Percentiles rank a stretch among this genome's conserved stretches.
phyloP scores from a whole-genome alignment of 2,329 filamentous ascomycete genomes.

The Fusarium mundagurra region DNA sequence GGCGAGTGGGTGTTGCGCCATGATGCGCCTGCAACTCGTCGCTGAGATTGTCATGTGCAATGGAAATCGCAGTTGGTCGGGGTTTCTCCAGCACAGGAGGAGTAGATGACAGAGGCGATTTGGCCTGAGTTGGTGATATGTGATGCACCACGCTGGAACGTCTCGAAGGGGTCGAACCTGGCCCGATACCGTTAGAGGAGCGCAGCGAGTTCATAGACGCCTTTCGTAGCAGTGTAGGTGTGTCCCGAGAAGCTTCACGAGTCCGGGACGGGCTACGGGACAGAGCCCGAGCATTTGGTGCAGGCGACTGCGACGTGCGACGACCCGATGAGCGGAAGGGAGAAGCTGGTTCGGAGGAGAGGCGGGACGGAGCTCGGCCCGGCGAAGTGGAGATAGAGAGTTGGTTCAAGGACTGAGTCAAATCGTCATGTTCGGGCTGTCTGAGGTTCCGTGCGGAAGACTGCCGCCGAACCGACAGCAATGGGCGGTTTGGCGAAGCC shows the following conservation, averaged over 20 bases:
- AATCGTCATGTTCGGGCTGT: constrained; percentile 44
- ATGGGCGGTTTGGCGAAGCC: constrained; percentile 43
- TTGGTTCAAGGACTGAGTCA: constrained; percentile 56
- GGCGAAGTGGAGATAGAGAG: constrained; percentile 54
- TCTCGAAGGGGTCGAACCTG: constrained; percentile 54
- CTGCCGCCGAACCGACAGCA: constrained; percentile 48
- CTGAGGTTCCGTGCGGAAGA: constrained; percentile 46
- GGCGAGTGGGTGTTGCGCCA: constrained; percentile 50
- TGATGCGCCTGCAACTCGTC: constrained; percentile 75
- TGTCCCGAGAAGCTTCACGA: constrained; percentile 57
- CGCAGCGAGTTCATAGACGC: constrained; percentile 67
- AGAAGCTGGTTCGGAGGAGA: constrained; percentile 52
- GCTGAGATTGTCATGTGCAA: constrained; percentile 75
- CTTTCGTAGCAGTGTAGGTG: constrained; percentile 64
- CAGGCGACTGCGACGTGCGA: constrained; percentile 41
- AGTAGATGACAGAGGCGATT: constrained; percentile 45
- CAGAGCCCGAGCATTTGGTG: constrained; percentile 42
- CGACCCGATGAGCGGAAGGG: constrained; percentile 53
- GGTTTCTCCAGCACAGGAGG: constrained; percentile 50
- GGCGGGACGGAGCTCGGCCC: constrained; percentile 43
- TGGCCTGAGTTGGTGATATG: constrained; percentile 55
- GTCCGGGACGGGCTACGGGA: constrained; percentile 56
- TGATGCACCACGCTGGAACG: constrained; percentile 59
- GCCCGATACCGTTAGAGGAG: constrained; percentile 55
- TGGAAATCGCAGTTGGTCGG: constrained; percentile 58